Conservation (phyloP, 1,139 yeast species). For the Pichia norvegensis region DNA sequence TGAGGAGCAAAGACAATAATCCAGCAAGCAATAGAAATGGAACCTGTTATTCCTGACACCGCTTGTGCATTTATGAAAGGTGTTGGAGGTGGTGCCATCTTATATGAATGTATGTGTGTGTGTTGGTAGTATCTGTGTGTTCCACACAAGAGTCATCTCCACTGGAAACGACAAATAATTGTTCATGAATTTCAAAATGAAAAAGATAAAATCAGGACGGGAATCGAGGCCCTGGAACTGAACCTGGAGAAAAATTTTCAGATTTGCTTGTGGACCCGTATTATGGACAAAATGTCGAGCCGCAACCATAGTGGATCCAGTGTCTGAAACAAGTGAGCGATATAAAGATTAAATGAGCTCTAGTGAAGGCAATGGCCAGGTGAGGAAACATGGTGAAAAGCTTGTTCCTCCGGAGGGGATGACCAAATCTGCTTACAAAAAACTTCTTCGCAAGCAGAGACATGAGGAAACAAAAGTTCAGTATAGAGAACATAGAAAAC, state of each 20-base stretch:
- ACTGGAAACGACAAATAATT: too few relatives aligned
- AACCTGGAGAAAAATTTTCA: too few relatives aligned
- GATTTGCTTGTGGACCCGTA: too few relatives aligned
- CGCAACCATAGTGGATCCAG: too few relatives aligned
- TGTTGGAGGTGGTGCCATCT: slow-evolving; percentile 53
- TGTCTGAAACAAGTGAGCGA: too few relatives aligned
- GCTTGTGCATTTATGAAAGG: slow-evolving; percentile 64
- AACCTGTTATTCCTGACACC: slow-evolving; percentile 81
- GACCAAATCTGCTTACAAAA: slow-evolving; percentile 80
- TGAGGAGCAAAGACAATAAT: slow-evolving; percentile 96
- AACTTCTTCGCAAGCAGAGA: slow-evolving; percentile 47
- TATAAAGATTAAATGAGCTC: neutral
- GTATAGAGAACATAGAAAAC: slow-evolving; percentile 42
- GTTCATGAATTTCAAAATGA: too few relatives aligned
- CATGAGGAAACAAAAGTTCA: slow-evolving; percentile 63
- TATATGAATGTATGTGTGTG: neutral
- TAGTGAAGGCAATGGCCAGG: slow-evolving; percentile 5
- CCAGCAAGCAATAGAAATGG: slow-evolving; percentile 96
- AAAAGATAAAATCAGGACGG: too few relatives aligned
- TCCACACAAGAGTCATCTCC: too few relatives aligned
- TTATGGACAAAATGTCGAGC: too few relatives aligned
- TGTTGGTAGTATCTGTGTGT: neutral
- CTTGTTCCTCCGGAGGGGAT: slow-evolving; percentile 64
- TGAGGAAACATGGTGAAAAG: slow-evolving; percentile 17
- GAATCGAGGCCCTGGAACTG: too few relatives aligned